Base-by-base conservation (phyloP, 371 early-diverging fungal genomes). In the Lichtheimia ornata region DNA sequence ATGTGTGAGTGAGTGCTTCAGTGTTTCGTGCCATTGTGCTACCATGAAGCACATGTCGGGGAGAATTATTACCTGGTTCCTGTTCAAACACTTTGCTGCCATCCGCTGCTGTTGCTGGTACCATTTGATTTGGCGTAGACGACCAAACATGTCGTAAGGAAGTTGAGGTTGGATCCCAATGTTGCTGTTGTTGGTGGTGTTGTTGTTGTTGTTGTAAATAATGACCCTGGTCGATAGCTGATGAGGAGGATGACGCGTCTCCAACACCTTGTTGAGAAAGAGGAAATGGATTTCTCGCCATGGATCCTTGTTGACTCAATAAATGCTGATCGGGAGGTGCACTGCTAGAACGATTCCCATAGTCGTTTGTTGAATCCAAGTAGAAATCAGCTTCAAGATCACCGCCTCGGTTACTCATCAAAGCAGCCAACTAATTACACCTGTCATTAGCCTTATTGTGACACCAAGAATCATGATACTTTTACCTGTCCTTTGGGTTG, bases 401-500 rank as follows among this genome's bases (percentile, higher is more conserved):
- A 22, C 54, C 61, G 20, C 51, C 59, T 14, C 63, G 56, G 40
- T 51, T 57, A 50, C 66, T 49, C 57, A 65, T 53, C 15, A 65
- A 44, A 2, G 66, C 66, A 22, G 66, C 66, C 44, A 65, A 40
- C 66, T 65, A 58, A 14, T 30, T 14, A 50, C 25, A 41, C 15
- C 15, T 22, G n/a, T 22, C 15, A 58, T 42, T 45, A 30, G 50
- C 15, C 28, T 25, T 24, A 25, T 50, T 35, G 35, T 54, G 15
- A 18, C n/a, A 61, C 30, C 43, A 12, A 17, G 24, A 20, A 44
- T 9, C 15, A 18, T 18, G 4, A 20, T 61, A 54, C 11, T 45
- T 45, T 50, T 61, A 65, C 66, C 61, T 65, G 66, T 24, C 61
- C 61, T 50, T 65, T 61, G n/a, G 66, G 66, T 47, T 65, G 66